phyloP scores from a whole-genome alignment of 2,329 filamentous ascomycete genomes.

The Cercospora sojina region DNA sequence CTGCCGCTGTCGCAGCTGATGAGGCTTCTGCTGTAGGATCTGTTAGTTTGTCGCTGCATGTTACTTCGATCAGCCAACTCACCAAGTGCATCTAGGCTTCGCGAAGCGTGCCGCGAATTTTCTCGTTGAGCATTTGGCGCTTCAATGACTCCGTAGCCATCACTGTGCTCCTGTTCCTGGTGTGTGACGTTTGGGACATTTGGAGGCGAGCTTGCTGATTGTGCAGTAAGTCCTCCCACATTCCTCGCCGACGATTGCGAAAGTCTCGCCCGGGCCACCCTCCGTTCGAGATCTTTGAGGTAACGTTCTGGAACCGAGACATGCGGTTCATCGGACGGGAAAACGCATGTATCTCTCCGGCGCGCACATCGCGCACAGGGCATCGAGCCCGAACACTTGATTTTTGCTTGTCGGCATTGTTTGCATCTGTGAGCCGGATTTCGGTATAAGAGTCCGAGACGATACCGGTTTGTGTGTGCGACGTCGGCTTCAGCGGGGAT shows the following conservation, averaged over 20 bases:
- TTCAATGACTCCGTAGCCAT: not conserved
- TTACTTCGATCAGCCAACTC: not conserved
- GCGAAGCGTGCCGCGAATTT: not conserved
- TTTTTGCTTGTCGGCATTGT: conserved; percentile 49
- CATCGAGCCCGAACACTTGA: conserved; percentile 46
- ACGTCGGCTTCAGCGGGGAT: not conserved
- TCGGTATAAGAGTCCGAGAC: conserved; percentile 12
- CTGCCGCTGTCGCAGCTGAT: not conserved
- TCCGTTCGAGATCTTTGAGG: conserved; percentile 16
- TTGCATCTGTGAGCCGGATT: conserved; percentile 39
- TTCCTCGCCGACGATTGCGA: not conserved
- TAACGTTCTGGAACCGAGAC: conserved; percentile 18
- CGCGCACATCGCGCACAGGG: conserved; percentile 49
- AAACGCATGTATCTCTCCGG: conserved; percentile 45
- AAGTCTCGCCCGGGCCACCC: conserved; percentile 7
- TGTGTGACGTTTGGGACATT: not conserved
- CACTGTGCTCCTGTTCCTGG: not conserved
- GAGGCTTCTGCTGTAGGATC: conserved; percentile 8
- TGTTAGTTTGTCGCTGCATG: conserved; percentile 4
- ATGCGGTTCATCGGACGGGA: conserved; percentile 36
- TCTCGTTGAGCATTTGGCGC: not conserved
- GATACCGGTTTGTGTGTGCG: not conserved
- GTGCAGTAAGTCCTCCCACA: not conserved
- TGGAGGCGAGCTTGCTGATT: not conserved
- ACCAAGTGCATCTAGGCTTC: conserved; percentile 3